Evolutionary conservation across 2,329 filamentous ascomycete genomes (phyloP), one percentile per base, ranked within the genome.

Genomic region (Leptographium lundbergii): DNA sequence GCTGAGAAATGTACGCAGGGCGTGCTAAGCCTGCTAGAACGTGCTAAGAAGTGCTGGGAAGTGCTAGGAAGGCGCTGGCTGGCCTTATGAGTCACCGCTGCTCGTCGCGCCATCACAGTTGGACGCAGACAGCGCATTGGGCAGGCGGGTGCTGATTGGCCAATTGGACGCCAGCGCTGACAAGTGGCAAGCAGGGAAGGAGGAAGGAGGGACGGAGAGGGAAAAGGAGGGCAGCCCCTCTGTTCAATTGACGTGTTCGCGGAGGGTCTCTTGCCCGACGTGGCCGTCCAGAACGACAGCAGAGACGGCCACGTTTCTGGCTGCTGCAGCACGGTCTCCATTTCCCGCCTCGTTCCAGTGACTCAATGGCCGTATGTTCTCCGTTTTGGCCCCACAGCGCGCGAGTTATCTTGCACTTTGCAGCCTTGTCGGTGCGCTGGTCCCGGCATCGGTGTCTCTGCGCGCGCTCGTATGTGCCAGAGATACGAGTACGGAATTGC

Each of bases 11-110:
- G 50, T 58, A 53, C 55, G 7, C 32, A 9, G 32, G 6, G 10
- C 59, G 50, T 56, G 55, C 57, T 57, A 55, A 52, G n/a, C n/a
- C n/a, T n/a, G n/a, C n/a, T n/a, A n/a, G 57, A 56, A 29, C 27
- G 7, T 25, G 51, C 17, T 53, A 27, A 9, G 36, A 39, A 3
- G 3, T 39, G 47, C 57, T 7, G 10, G 32, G 32, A 11, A 57
- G 52, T 52, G 58, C 57, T 58, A 56, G 56, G 57, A 56, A 29
- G 17, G 27, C 19, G 32, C 36, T 55, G 6, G 25, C n/a, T 42
- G 32, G n/a, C 24, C 34, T 17, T 56, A 57, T 60, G 58, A 60
- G 53, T 60, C 58, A 60, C 54, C 53, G 42, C 34, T 39, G 29
- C 29, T 45, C 27, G 53, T 56, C 29, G 29, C 47, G 48, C 36